Conservation (phyloP, 1,284 basidiomycete species). For the Ganoderma sinense region DNA sequence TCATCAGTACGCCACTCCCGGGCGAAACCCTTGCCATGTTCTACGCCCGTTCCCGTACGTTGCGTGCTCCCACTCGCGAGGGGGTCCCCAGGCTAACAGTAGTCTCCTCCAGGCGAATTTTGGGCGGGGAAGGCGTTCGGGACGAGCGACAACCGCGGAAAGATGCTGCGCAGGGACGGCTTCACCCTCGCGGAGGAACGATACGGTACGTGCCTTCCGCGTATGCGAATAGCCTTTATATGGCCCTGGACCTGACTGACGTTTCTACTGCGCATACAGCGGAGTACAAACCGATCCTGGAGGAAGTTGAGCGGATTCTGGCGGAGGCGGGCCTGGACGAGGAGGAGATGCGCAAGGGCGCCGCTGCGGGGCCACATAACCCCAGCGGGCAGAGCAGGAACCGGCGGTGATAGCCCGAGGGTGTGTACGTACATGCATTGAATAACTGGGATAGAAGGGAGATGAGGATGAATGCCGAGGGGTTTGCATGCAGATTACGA, state of each 20-base stretch:
- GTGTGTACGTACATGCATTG: neutral
- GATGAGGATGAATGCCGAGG: neutral
- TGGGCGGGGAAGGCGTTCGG: conserved; percentile 83
- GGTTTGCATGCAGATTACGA: neutral
- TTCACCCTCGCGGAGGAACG: conserved; percentile 76
- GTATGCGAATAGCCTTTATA: neutral
- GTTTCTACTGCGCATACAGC: conserved; percentile 41
- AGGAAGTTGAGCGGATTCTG: conserved; percentile 87
- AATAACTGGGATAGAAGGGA: neutral
- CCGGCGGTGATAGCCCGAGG: conserved; percentile 53
- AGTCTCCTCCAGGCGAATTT: conserved; percentile 62
- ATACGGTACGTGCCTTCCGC: conserved; percentile 39
- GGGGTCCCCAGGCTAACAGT: neutral
- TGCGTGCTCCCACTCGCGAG: neutral
- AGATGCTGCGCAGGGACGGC: conserved; percentile 81
- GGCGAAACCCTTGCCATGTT: conserved; percentile 90
- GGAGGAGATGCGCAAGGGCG: conserved; percentile 74
- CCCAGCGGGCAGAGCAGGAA: conserved; percentile 59
- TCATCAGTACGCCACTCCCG: conserved; percentile 84
- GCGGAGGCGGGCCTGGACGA: conserved; percentile 89
- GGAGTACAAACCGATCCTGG: conserved; percentile 79
- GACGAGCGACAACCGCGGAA: conserved; percentile 75
- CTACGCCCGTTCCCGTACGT: conserved; percentile 81
- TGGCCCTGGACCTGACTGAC: neutral
- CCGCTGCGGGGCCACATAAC: conserved; percentile 47